These are phyloP conservation scores for Penicillium fuscoglaucum DNA, from an alignment of 2,329 filamentous ascomycete species.

Conservation along the genomic window DNA sequence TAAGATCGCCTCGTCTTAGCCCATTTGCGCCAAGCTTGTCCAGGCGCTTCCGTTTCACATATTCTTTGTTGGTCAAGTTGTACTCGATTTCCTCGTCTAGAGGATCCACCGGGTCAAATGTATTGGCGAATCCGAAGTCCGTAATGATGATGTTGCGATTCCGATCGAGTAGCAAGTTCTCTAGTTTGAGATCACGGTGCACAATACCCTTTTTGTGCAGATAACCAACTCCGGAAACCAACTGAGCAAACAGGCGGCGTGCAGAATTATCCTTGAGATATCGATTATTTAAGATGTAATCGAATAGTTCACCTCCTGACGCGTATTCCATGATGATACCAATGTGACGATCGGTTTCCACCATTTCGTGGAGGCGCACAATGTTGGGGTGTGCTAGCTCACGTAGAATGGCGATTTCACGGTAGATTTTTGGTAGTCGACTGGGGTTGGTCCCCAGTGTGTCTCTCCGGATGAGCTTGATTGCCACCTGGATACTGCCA, in stretches of 20 bases:
- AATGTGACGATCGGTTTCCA: constrained; percentile 94
- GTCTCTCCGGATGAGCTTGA: constrained; percentile 95
- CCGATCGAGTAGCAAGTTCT: constrained; percentile 90
- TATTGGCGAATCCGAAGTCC: constrained; percentile 98
- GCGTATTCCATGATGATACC: constrained; percentile 98
- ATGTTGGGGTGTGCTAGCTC: constrained; percentile 94
- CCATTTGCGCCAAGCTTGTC: constrained; percentile 76
- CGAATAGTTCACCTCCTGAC: constrained; percentile 94
- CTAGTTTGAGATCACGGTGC: constrained; percentile 92
- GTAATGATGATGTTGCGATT: constrained; percentile 99
- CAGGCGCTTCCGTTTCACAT: constrained; percentile 80
- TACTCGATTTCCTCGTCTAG: constrained; percentile 87
- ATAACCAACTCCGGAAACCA: constrained; percentile 95
- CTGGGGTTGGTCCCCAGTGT: constrained; percentile 84
- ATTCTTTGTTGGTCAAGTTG: constrained; percentile 81
- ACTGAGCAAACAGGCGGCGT: constrained; percentile 86
- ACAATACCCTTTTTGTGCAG: constrained; percentile 98
- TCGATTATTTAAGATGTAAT: constrained; percentile 95
- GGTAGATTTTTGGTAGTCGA: constrained; percentile 92
- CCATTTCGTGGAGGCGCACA: constrained; percentile 95
- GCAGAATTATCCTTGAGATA: constrained; percentile 94
- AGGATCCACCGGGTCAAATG: constrained; percentile 86
- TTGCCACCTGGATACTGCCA: constrained; percentile 89
- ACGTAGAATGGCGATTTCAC: constrained; percentile 87
- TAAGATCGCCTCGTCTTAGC: constrained; percentile 82